phyloP scores from a whole-genome alignment of 2,329 filamentous ascomycete species.

The Fusarium neocosmosporiellum region DNA sequence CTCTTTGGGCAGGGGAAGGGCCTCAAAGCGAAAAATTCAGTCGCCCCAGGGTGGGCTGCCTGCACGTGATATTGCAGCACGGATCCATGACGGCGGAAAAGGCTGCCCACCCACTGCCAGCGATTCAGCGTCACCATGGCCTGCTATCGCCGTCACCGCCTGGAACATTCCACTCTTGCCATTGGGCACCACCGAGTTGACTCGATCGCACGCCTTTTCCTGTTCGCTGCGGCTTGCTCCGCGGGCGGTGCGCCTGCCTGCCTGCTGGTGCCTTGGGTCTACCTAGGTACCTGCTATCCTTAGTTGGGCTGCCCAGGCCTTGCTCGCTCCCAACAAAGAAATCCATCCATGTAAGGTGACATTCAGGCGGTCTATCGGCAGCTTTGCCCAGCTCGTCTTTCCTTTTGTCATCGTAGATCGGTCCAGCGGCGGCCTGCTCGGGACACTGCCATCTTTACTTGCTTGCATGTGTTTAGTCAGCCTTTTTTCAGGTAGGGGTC shows the following conservation, averaged over 20 bases:
- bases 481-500: background rate
- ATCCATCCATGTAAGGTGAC: constrained; percentile 4
- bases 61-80: constrained; percentile 49
- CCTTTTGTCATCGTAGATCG: constrained; percentile 12
- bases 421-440: constrained; percentile 3
- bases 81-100: constrained; percentile 18
- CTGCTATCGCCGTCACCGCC: constrained; percentile 42
- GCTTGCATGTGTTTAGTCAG: constrained; percentile 28
- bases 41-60: constrained; percentile 46
- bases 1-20: constrained; percentile 50
- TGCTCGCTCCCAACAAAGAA: background rate
- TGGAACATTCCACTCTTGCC: constrained; percentile 35
- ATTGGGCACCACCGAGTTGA: constrained; percentile 35
- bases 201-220: constrained; percentile 18
- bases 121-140: constrained; percentile 31
- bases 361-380: background rate
- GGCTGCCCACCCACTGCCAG: constrained; percentile 25
- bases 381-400: background rate
- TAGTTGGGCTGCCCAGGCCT: background rate
- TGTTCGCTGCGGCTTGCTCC: constrained; percentile 23
- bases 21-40: constrained; percentile 58
- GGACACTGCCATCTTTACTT: background rate
- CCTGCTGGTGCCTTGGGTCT: constrained; percentile 26
- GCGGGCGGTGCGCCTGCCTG: constrained; percentile 21
- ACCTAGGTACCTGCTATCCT: background rate